These are phyloP conservation scores for Gastrodia elata DNA, from an alignment of 106 monocot genomes.

Conservation along the genomic window DNA sequence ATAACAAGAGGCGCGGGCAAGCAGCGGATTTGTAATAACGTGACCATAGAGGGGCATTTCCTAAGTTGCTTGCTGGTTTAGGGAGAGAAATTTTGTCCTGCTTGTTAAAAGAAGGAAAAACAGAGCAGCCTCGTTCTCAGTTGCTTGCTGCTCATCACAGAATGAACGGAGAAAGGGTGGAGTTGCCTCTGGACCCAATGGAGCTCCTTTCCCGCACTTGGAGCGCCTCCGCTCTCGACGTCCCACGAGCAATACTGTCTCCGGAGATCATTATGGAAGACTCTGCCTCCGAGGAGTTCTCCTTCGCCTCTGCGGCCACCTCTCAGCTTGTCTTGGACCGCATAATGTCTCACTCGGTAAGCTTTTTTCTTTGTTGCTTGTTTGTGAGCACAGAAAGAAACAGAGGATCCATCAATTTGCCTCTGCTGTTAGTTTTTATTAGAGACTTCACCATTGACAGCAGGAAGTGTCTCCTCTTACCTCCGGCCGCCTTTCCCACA, in stretches of 20 bases:
- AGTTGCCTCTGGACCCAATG: constrained; percentile 32
- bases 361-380: no score
- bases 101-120: neutral
- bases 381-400: no score
- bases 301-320: constrained; percentile 56
- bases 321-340: constrained; percentile 66
- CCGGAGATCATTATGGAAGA: no score
- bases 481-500: constrained; percentile 67
- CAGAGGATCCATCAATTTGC: neutral
- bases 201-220: constrained; percentile 64
- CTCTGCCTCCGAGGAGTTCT: no score
- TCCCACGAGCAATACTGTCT: constrained; percentile 29
- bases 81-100: neutral
- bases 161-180: neutral
- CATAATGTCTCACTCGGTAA: constrained; percentile 76
- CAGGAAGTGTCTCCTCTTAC: constrained; percentile 66
- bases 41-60: no score
- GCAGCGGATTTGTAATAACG: no score
- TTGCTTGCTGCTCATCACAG: neutral
- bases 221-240: constrained; percentile 42
- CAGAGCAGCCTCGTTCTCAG: neutral
- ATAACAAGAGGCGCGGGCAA: no score
- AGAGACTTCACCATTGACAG: neutral
- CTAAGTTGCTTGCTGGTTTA: neutral
- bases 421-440: neutral